A percentile compares a stretch with the other conserved stretches of the same genome.
phyloP scores from a whole-genome alignment of 164 flowering plant species.

The Euptelea pleiosperma region DNA sequence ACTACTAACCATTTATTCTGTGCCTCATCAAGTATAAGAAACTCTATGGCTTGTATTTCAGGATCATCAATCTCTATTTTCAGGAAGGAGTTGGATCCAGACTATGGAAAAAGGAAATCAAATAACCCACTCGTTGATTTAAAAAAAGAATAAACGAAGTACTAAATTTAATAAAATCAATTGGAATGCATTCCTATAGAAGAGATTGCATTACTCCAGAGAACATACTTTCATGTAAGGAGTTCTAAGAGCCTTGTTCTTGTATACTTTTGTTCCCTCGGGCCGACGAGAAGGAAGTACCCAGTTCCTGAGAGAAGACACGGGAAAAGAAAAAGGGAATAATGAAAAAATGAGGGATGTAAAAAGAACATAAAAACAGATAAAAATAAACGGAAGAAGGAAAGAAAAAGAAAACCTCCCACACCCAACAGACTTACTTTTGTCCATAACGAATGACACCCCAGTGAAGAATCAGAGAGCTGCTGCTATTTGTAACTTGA shows the following conservation, averaged over 20 bases:
- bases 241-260: slow-evolving; percentile 82
- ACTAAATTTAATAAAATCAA: slow-evolving; percentile 1
- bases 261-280: slow-evolving; percentile 65
- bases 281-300: slow-evolving; percentile 73
- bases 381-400: background rate
- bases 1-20: slow-evolving; percentile 60
- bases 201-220: background rate
- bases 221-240: slow-evolving; percentile 66
- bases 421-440: slow-evolving; percentile 44
- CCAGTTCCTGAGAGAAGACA: slow-evolving; percentile 80
- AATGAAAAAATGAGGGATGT: background rate
- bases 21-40: slow-evolving; percentile 74
- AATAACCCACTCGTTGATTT: background rate
- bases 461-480: slow-evolving; percentile 80
- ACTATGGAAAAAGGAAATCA: slow-evolving; percentile 36
- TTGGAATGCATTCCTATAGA: background rate
- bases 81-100: slow-evolving; percentile 57
- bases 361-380: background rate
- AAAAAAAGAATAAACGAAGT: background rate
- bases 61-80: slow-evolving; percentile 82
- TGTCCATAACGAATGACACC: slow-evolving; percentile 60
- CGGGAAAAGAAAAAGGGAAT: background rate
- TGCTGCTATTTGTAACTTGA: slow-evolving; percentile 54
- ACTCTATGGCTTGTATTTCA: slow-evolving; percentile 72
- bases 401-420: background rate